Conservation (phyloP, 345 rosid genomes). For the Citrus unshiu region DNA sequence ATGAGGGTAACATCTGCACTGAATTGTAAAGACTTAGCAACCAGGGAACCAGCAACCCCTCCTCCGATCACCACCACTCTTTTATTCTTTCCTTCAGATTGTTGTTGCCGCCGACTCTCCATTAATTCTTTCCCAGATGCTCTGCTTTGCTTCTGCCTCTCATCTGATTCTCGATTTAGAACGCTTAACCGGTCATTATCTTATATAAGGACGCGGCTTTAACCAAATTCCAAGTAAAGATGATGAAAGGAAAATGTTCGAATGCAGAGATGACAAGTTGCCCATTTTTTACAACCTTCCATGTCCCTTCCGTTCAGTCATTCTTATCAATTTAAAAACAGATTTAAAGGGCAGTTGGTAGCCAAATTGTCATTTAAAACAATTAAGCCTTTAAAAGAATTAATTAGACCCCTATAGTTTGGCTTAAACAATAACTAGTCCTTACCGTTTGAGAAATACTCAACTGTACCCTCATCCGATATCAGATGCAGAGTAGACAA, state of each 20-base stretch:
- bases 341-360: background rate
- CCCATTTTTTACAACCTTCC: background rate
- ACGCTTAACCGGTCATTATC: background rate
- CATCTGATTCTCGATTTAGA: background rate
- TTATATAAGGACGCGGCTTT: background rate
- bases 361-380: background rate
- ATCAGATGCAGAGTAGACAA: background rate
- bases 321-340: background rate
- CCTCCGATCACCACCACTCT: conserved; percentile 61
- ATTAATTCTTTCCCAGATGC: background rate
- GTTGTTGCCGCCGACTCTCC: background rate
- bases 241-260: background rate
- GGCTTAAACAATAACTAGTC: background rate
- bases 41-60: conserved; percentile 55
- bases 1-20: conserved; percentile 58
- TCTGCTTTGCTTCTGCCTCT: background rate
- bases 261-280: background rate
- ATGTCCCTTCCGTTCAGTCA: background rate
- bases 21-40: conserved; percentile 54
- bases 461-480: background rate
- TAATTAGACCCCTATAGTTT: background rate
- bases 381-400: background rate
- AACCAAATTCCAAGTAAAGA: background rate
- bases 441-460: background rate
- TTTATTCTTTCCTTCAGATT: conserved; percentile 20